These are phyloP conservation scores for Trichoderma sp. DNA, from an alignment of 2,329 filamentous ascomycete species.

Conservation along the genomic window DNA sequence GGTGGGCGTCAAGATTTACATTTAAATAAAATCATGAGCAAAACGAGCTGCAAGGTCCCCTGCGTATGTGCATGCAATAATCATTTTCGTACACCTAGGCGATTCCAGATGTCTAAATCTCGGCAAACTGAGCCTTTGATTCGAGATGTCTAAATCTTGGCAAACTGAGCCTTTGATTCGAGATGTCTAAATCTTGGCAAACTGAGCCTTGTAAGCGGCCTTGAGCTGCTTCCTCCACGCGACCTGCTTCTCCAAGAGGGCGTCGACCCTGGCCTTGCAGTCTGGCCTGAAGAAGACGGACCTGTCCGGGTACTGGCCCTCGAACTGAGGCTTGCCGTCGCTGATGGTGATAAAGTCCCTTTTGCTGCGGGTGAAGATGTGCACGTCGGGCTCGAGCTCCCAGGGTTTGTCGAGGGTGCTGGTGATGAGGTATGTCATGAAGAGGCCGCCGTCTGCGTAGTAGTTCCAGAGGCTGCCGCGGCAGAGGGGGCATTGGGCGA, in stretches of 20 bases:
- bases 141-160: background rate
- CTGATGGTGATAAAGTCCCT: constrained; percentile 40
- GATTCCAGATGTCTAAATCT: background rate
- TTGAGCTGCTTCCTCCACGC: constrained; percentile 19
- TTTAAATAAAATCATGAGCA: background rate
- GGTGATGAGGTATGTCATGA: constrained; percentile 42
- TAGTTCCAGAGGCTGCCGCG: constrained; percentile 43
- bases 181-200: background rate
- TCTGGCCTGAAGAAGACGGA: constrained; percentile 37
- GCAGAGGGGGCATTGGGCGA: constrained; percentile 47
- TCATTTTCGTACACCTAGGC: background rate
- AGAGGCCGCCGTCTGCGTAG: constrained; percentile 38
- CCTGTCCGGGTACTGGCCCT: constrained; percentile 38
- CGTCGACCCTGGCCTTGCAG: constrained; percentile 33
- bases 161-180: background rate
- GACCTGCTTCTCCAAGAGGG: constrained; percentile 28
- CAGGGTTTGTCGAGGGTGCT: constrained; percentile 47
- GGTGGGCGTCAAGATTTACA: background rate
- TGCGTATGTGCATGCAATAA: too few relatives aligned
- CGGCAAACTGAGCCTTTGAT: background rate
- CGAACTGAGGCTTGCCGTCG: constrained; percentile 40
- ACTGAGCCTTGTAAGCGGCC: constrained; percentile 9
- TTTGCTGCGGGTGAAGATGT: constrained; percentile 46
- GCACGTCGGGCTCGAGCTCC: constrained; percentile 45
- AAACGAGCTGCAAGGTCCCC: background rate